These are phyloP conservation scores for Friedmanniomyces endolithicus DNA, from an alignment of 495 filamentous ascomycete species.

Conservation along the genomic window DNA sequence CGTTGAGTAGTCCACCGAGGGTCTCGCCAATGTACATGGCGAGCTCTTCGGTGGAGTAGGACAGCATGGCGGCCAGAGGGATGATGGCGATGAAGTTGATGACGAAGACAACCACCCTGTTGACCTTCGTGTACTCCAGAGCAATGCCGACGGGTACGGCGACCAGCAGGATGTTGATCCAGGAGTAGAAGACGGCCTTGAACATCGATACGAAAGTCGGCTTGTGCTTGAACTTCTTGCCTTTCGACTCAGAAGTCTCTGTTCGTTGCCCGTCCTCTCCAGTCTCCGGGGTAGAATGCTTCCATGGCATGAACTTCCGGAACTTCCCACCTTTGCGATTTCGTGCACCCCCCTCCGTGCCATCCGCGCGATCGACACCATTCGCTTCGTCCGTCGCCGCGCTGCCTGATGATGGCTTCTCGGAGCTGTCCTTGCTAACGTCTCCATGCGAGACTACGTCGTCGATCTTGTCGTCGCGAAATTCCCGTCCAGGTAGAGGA, in stretches of 20 bases:
- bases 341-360: neutral
- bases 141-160: slow-evolving; percentile 69
- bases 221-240: slow-evolving; percentile 28
- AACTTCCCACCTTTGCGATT: slow-evolving; percentile 16
- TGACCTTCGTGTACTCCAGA: slow-evolving; percentile 47
- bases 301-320: slow-evolving; percentile 10
- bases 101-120: slow-evolving; percentile 55
- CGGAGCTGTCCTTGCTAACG: slow-evolving; percentile 3
- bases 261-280: neutral
- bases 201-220: slow-evolving; percentile 62
- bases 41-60: slow-evolving; percentile 34
- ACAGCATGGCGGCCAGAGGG: slow-evolving; percentile 32
- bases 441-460: neutral
- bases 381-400: neutral
- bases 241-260: slow-evolving; percentile 19
- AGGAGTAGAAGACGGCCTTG: slow-evolving; percentile 58
- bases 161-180: slow-evolving; percentile 73
- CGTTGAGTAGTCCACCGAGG: slow-evolving; percentile 75
- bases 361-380: slow-evolving; percentile 1
- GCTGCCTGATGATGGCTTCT: neutral
- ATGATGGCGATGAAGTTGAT: slow-evolving; percentile 86
- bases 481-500: neutral
- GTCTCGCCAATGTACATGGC: slow-evolving; percentile 55
- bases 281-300: slow-evolving; percentile 2
- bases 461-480: neutral